Evolutionary conservation across 2,329 filamentous ascomycete species (phyloP), one percentile per base, ranked within the genome.

Genomic region (Amauroascus verrucosus): DNA sequence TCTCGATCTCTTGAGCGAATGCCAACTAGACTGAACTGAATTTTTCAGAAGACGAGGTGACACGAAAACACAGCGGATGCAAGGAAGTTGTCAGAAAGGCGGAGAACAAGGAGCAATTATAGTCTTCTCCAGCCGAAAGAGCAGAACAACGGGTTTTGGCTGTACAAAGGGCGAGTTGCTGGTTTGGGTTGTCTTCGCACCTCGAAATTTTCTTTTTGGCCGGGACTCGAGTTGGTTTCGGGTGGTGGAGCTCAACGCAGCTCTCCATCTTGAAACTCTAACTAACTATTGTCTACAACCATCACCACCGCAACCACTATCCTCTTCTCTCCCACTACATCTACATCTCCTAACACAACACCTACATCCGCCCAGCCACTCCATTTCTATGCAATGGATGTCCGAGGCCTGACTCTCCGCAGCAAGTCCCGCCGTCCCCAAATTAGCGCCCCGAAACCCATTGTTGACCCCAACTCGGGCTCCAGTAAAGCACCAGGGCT

Each of bases 371-470:
- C 22, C 13, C 14, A 3, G 3, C 14, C 32, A 18, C 3, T 7
- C 35, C 6, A 18, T 13, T 8, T 9, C 7, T 6, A 24, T 41
- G 38, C 18, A 61, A 76, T 79, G 72, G 78, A 79, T 61, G 72
- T 69, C 54, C 75, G 75, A 63, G 78, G 78, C 47, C 75, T 83
- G 59, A 83, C 81, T 52, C 74, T 84, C 59, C 77, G 81, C 64
- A 83, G 81, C 70, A 83, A 83, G 70, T 74, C 64, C 63, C 72
- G 68, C 55, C 71, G 70, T 45, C 79, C 78, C 48, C 79, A 79
- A 61, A 81, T 81, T 67, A 81, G 78, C 69, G 79, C 75, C 54
- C 79, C 74, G 33, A 77, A 78, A 62, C 78, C 78, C 65, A 80
- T 82, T 61, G 67, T 70, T 30, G 68, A 60, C 28, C 64, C 63